Evolutionary conservation across 139 green algal species (phyloP).

Genomic region (Asterochloris sp.): DNA sequence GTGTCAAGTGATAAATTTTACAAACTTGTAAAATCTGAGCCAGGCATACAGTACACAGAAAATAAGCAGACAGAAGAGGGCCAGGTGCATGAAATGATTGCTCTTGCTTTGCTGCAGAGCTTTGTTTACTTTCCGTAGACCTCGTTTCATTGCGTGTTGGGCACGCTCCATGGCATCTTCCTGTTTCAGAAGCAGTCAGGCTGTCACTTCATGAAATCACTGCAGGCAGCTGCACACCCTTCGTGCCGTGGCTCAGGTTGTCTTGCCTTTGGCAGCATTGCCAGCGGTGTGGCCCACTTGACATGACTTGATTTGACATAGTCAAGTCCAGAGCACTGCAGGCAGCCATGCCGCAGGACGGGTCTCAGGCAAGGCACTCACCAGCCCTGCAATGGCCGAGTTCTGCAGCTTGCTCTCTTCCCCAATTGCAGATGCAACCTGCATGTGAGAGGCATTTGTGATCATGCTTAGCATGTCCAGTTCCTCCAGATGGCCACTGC

Average conservation of each 20-base stretch:
- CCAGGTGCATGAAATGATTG: conserved; percentile 45
- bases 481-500: background rate
- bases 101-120: conserved; percentile 34
- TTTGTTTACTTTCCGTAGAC: conserved; percentile 20
- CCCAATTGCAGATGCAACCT: conserved; percentile 21
- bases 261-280: background rate
- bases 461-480: background rate
- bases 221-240: background rate
- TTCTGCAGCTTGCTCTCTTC: conserved; percentile 33
- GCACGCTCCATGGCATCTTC: conserved; percentile 36
- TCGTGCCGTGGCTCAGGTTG: background rate
- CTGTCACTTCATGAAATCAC: background rate
- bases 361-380: background rate
- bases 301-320: background rate
- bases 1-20: conserved; percentile 11
- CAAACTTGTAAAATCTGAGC: conserved; percentile 23
- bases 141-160: conserved; percentile 19
- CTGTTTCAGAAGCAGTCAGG: conserved; percentile 1
- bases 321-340: background rate
- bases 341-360: background rate
- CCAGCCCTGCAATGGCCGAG: conserved; percentile 20
- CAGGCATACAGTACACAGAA: conserved; percentile 37
- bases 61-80: conserved; percentile 33
- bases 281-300: background rate
- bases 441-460: background rate